These are phyloP conservation scores for Scheffersomyces insectosa DNA, from an alignment of 1,139 yeast genomes.

Conservation along the genomic window DNA sequence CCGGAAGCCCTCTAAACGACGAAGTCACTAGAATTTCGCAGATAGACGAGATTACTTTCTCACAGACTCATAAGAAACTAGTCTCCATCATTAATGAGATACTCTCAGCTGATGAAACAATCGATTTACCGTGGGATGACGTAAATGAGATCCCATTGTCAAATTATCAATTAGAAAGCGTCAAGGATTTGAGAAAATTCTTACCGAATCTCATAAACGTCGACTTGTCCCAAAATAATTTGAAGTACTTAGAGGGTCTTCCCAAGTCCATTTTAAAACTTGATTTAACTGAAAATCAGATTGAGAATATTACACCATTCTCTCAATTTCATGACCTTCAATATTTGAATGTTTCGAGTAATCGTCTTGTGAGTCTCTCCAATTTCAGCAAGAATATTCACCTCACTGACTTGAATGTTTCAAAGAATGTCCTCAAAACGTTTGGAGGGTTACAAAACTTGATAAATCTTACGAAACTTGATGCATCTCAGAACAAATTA, in stretches of 20 bases:
- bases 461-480: constrained; percentile 40
- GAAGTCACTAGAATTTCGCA: constrained; percentile 47
- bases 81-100: constrained; percentile 51
- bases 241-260: constrained; percentile 50
- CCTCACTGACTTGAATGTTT: constrained; percentile 34
- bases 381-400: constrained; percentile 36
- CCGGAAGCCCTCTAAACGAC: constrained; percentile 21
- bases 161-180: constrained; percentile 31
- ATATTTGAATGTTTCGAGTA: constrained; percentile 40
- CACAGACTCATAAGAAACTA: constrained; percentile 45
- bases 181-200: constrained; percentile 46
- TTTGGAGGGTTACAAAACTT: constrained; percentile 42
- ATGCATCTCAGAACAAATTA: constrained; percentile 45
- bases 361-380: constrained; percentile 35
- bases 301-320: constrained; percentile 46
- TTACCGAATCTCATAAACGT: constrained; percentile 44
- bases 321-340: constrained; percentile 42
- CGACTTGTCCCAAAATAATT: constrained; percentile 42
- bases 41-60: constrained; percentile 48
- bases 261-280: constrained; percentile 41
- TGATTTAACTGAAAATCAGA: constrained; percentile 35
- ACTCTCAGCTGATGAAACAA: constrained; percentile 26
- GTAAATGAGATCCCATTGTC: constrained; percentile 39
- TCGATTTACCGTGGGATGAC: constrained; percentile 43
- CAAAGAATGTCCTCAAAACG: constrained; percentile 31